Base-by-base conservation (phyloP, 2,329 filamentous ascomycete genomes). In the Chaetomium globosum region DNA sequence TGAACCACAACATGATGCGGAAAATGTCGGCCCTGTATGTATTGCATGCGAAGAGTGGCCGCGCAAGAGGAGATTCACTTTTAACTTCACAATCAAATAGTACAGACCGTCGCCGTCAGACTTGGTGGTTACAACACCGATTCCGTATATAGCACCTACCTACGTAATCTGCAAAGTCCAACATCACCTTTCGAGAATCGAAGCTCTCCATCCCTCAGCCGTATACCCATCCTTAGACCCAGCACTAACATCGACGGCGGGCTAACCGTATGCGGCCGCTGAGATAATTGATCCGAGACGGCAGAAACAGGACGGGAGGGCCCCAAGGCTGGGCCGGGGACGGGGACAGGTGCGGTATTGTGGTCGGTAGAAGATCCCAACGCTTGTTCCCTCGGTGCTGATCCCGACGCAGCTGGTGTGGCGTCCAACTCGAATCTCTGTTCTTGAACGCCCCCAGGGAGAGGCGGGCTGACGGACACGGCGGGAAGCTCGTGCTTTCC, bases 381-480 rank as follows among this genome's bases (percentile, higher is more conserved):
- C 2, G 10, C 7, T 8, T 16, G n/a, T 16, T 56, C 21, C 12
- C 12, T 6, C 1, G 31, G 19, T 4, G 53, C 30, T 13, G 36
- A 30, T 26, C 26, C 53, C 33, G 9, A 12, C 31, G 12, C 10
- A 21, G 7, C 8, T 16, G 31, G 21, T 4, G 19, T n/a, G 4
- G 28, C 53, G 53, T 56, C 53, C 9, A 56, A 26, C 53, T 56
- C 53, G 23, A 39, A 39, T 10, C 19, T 12, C 12, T 28, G 49
- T 6, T 2, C 23, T 12, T 28, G 30, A 8, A 12, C 13, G 1
- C 7, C 43, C 19, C 7, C 19, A 48, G 19, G 52, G 19, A 30
- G 30, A 7, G 31, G 31, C 9, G 33, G 19, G 6, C 12, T 16
- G n/a, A 39, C 31, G 3, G 43, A 5, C 5, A 26, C 30, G 4